Conservation (phyloP, 441 rosid species). For the Dalechampia spathulata region DNA sequence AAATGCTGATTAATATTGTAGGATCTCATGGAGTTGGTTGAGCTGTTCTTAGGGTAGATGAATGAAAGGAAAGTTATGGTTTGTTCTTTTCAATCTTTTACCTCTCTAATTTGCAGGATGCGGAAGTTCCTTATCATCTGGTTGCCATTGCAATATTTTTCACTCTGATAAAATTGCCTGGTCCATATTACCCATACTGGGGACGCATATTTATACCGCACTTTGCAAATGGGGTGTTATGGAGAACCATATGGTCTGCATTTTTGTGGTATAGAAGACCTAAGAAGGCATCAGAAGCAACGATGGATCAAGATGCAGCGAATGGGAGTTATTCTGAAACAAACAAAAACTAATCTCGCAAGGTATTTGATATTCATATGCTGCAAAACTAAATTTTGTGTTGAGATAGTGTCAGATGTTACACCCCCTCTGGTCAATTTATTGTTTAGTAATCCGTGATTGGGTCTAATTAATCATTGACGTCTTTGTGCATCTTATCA, state of each 20-base stretch:
- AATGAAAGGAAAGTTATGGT: not conserved
- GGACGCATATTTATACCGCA: constrained; percentile 43
- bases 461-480: too few species aligned
- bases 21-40: too few species aligned
- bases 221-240: constrained; percentile 69
- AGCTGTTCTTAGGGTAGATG: not conserved
- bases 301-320: constrained; percentile 7
- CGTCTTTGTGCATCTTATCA: too few species aligned
- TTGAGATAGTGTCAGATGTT: too few species aligned
- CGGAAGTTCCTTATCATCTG: constrained; percentile 86
- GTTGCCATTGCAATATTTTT: constrained; percentile 49
- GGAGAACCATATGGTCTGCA: constrained; percentile 56
- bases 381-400: not conserved
- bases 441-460: too few species aligned
- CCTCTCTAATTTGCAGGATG: constrained; percentile 47
- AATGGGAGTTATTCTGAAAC: constrained; percentile 17
- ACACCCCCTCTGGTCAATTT: too few species aligned
- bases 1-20: constrained; percentile 2
- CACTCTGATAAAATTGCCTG: constrained; percentile 40
- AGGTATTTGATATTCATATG: constrained; percentile 14
- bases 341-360: constrained; percentile 12
- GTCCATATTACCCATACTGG: constrained; percentile 19
- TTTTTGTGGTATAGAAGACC: constrained; percentile 56
- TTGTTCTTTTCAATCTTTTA: constrained; percentile 1
- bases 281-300: constrained; percentile 22